phyloP scores from a whole-genome alignment of 2,329 filamentous ascomycete species.

The Penicillium sp. region DNA sequence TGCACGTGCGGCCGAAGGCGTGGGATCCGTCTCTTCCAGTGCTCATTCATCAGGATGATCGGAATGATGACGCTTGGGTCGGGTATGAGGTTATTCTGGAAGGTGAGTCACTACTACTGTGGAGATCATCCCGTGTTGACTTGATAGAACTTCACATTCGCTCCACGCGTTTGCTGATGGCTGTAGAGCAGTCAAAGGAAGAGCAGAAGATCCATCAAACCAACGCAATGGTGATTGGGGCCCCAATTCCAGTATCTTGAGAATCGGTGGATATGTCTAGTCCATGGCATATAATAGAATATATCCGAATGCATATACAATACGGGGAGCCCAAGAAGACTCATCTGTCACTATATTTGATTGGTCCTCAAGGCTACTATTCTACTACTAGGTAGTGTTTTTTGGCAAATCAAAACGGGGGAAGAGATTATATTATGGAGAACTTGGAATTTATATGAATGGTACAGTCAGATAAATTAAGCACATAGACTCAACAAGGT shows the following conservation, averaged over 20 bases:
- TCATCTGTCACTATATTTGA: background rate
- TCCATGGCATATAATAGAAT: background rate
- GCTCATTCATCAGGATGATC: constrained; percentile 39
- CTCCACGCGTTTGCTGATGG: constrained; percentile 54
- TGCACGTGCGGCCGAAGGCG: constrained; percentile 53
- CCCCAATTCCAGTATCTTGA: background rate
- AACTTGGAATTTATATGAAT: background rate
- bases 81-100: constrained; percentile 64
- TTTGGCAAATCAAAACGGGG: too few species aligned
- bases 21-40: constrained; percentile 44
- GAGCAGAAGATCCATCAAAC: constrained; percentile 49
- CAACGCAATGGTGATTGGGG: constrained; percentile 51
- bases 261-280: background rate
- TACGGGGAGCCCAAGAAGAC: too few species aligned
- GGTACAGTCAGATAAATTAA: too few species aligned
- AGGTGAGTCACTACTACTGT: constrained; percentile 43
- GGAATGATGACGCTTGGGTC: constrained; percentile 57
- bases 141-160: constrained; percentile 57
- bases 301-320: background rate
- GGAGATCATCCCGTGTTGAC: background rate
- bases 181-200: constrained; percentile 55
- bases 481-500: too few species aligned
- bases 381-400: too few species aligned
- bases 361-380: too few species aligned
- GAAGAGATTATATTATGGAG: too few species aligned